Evolutionary conservation across 1,284 basidiomycete genomes (phyloP), one percentile per base, ranked within the genome.

Genomic region (Papiliotrema nemorosa): DNA sequence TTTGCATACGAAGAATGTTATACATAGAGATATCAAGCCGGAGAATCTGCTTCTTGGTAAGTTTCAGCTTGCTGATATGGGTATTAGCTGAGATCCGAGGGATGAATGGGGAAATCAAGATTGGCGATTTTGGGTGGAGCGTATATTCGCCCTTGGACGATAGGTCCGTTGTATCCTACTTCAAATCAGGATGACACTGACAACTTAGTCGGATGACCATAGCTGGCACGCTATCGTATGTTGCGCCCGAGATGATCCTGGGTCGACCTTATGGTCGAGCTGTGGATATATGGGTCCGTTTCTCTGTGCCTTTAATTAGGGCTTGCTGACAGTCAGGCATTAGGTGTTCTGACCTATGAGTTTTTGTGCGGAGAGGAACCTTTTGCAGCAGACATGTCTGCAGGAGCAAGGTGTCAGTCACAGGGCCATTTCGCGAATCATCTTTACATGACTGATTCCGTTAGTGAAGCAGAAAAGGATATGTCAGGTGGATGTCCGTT

Each of bases 21-120:
- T 98, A 52, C 94, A 99, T 72, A 84, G 96, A n/a, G 94, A 99
- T 68, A 97, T 98, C 78, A 99, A 98, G 75, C 96, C 94, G 0
- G 96, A 97, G 76, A 99, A 99, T 70, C 76, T 99, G 40, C 79
- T 99, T 3, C 76, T 99, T 6, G 92, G 92, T 14, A 21, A 20
- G 60, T 49, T 7, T 6, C 16, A 38, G 42, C 7, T 2, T 31
- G 20, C 21, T 33, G 24, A 34, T 9, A 40, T 36, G 43, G 13
- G 16, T 21, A n/a, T n/a, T n/a, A n/a, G 38, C 31, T 44, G 5
- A 12, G 42, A 7, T n/a, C 33, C 16, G 38, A 58, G 71, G 71
- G 1, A 85, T 97, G 64, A 88, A 92, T 58, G 96, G 94, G 35
- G 92, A 97, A 69, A 80, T 99, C 62, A 98, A 98, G 80, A 97